Conservation (phyloP, 2,329 filamentous ascomycete genomes). For the Stachybotrys elegans region DNA sequence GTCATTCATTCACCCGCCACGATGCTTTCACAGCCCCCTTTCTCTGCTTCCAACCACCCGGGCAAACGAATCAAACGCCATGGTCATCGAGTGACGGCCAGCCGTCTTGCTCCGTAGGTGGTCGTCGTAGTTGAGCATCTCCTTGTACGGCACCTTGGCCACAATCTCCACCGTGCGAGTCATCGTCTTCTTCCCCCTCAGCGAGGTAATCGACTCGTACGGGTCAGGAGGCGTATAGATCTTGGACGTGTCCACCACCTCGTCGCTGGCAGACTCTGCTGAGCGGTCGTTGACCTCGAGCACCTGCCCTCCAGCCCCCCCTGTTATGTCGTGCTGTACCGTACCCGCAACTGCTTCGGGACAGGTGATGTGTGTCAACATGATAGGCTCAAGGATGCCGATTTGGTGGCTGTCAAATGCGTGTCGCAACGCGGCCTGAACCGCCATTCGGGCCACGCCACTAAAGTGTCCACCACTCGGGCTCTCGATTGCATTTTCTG, state of each 20-base stretch:
- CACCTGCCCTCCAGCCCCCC: slow-evolving; percentile 66
- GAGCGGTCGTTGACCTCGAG: slow-evolving; percentile 61
- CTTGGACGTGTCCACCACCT: slow-evolving; percentile 59
- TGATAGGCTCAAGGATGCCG: slow-evolving; percentile 84
- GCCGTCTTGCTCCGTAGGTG: slow-evolving; percentile 84
- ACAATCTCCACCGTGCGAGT: slow-evolving; percentile 60
- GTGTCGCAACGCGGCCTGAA: slow-evolving; percentile 62
- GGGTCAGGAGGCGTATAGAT: slow-evolving; percentile 90
- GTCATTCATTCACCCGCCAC: not conserved
- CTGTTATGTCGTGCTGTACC: slow-evolving; percentile 77
- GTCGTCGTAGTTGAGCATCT: slow-evolving; percentile 94
- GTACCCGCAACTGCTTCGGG: slow-evolving; percentile 76
- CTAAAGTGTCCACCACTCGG: slow-evolving; percentile 66
- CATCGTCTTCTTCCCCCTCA: slow-evolving; percentile 43
- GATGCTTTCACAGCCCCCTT: slow-evolving; percentile 33
- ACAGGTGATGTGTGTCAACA: slow-evolving; percentile 82
- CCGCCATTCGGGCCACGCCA: slow-evolving; percentile 55
- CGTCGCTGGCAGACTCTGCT: slow-evolving; percentile 29
- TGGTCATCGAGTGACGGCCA: slow-evolving; percentile 61
- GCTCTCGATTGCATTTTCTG: slow-evolving; percentile 47
- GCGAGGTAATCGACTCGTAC: slow-evolving; percentile 59
- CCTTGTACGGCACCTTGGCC: slow-evolving; percentile 85
- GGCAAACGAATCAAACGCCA: slow-evolving; percentile 55
- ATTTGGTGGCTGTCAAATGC: slow-evolving; percentile 51
- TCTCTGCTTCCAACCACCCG: slow-evolving; percentile 50